Evolutionary conservation across 2,329 filamentous ascomycete species (phyloP).

Genomic region (Endothia cerciana): DNA sequence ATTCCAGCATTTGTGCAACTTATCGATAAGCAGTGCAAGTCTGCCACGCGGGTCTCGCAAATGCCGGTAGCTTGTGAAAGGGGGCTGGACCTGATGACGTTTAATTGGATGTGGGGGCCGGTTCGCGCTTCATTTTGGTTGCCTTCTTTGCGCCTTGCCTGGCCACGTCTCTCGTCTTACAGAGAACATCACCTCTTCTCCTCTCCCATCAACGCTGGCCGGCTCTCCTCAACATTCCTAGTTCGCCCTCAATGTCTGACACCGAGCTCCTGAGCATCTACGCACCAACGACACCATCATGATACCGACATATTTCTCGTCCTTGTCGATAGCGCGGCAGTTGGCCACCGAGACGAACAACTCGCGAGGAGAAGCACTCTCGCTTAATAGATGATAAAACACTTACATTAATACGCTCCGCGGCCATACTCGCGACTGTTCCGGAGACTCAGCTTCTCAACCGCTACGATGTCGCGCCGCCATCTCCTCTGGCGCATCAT

Average conservation of each 20-base stretch:
- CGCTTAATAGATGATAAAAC: slow-evolving; percentile 26
- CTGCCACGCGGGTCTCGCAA: background rate
- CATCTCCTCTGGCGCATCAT: slow-evolving; percentile 74
- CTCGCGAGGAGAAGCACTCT: slow-evolving; percentile 9
- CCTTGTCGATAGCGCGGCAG: slow-evolving; percentile 27
- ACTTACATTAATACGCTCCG: background rate
- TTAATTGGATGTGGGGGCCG: slow-evolving; percentile 29
- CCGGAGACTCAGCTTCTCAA: background rate
- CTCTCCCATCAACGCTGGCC: background rate
- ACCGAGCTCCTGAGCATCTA: slow-evolving; percentile 11
- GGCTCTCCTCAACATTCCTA: slow-evolving; percentile 14
- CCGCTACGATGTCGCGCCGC: slow-evolving; percentile 29
- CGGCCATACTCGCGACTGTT: background rate
- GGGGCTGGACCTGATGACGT: slow-evolving; percentile 19
- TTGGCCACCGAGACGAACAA: slow-evolving; percentile 25
- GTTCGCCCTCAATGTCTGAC: slow-evolving; percentile 23
- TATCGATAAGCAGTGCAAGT: background rate
- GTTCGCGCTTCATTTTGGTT: slow-evolving; percentile 18
- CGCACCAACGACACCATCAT: slow-evolving; percentile 27
- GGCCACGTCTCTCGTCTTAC: background rate
- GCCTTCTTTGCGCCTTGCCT: slow-evolving; percentile 11
- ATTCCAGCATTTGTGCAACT: slow-evolving; percentile 5
- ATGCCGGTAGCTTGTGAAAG: slow-evolving; percentile 4
- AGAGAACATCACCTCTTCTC: background rate
- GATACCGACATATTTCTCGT: slow-evolving; percentile 27